Evolutionary conservation across 2,329 filamentous ascomycete species (phyloP).

Genomic region (Colletotrichum melonis): DNA sequence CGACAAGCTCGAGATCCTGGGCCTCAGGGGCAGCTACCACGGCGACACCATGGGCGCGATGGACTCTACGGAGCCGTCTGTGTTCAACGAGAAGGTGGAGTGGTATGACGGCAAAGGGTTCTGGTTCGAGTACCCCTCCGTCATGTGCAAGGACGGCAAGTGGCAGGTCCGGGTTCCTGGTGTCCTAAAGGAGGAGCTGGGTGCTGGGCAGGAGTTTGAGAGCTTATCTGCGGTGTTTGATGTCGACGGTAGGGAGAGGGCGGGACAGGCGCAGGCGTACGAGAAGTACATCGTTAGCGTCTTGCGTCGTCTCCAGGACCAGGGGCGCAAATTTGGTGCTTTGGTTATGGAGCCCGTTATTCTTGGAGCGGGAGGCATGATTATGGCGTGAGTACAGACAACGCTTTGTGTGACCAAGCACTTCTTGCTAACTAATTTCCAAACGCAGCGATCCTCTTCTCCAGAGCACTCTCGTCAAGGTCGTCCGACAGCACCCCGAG

Average conservation of each 20-base stretch:
- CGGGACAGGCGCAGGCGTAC: constrained; percentile 64
- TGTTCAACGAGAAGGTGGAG: constrained; percentile 85
- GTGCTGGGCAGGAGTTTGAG: constrained; percentile 54
- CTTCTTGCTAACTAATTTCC: constrained; percentile 21
- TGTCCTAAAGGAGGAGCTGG: constrained; percentile 58
- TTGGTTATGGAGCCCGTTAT: constrained; percentile 85
- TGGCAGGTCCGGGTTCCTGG: constrained; percentile 74
- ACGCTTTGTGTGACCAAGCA: too few species aligned
- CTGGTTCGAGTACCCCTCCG: constrained; percentile 84
- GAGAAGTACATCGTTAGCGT: constrained; percentile 67
- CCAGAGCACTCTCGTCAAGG: constrained; percentile 76
- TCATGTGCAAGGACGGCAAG: constrained; percentile 72
- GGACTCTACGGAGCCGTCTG: constrained; percentile 83
- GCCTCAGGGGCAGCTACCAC: constrained; percentile 84
- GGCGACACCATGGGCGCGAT: constrained; percentile 91
- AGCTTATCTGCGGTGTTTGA: constrained; percentile 71
- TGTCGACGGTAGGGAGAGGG: constrained; percentile 57
- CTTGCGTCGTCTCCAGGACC: constrained; percentile 61
- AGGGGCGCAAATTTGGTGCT: constrained; percentile 78
- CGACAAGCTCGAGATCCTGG: constrained; percentile 74
- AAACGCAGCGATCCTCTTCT: constrained; percentile 81
- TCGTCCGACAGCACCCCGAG: constrained; percentile 69
- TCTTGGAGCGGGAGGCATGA: constrained; percentile 86
- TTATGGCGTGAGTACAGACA: constrained; percentile 71
- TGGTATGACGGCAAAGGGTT: constrained; percentile 85